These are phyloP conservation scores for Letharia columbiana DNA, from an alignment of 495 filamentous ascomycete genomes.

Conservation along the genomic window DNA sequence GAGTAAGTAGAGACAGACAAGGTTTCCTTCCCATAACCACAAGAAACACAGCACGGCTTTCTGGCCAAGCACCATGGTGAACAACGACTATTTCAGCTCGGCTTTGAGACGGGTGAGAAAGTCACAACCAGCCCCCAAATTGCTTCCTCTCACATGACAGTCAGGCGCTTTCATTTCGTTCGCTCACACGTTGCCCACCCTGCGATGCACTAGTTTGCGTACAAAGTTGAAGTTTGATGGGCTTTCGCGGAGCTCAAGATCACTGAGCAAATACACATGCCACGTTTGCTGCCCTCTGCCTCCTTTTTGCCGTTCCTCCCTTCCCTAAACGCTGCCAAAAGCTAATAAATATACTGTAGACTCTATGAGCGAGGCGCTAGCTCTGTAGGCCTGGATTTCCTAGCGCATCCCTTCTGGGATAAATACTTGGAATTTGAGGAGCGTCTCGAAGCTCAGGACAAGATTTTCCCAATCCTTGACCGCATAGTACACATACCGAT, in stretches of 20 bases:
- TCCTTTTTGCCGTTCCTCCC: slow-evolving; percentile 28
- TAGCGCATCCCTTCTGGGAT: slow-evolving; percentile 95
- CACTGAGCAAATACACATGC: slow-evolving; percentile 42
- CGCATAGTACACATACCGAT: slow-evolving; percentile 89
- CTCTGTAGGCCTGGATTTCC: slow-evolving; percentile 84
- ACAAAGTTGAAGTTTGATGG: slow-evolving; percentile 26
- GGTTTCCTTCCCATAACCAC: slow-evolving; percentile 64
- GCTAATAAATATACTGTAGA: slow-evolving; percentile 45
- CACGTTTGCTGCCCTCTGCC: slow-evolving; percentile 44
- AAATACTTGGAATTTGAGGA: slow-evolving; percentile 97
- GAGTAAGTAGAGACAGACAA: slow-evolving; percentile 80
- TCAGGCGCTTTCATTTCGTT: slow-evolving; percentile 43
- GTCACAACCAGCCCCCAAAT: slow-evolving; percentile 36
- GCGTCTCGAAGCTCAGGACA: slow-evolving; percentile 73
- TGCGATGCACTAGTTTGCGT: slow-evolving; percentile 22
- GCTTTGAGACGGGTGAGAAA: slow-evolving; percentile 49
- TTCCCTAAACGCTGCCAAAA: slow-evolving; percentile 19
- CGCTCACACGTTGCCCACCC: slow-evolving; percentile 26
- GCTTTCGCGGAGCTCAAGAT: slow-evolving; percentile 32
- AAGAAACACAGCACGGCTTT: slow-evolving; percentile 30
- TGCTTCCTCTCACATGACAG: slow-evolving; percentile 51
- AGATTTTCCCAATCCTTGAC: slow-evolving; percentile 75
- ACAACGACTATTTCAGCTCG: slow-evolving; percentile 27
- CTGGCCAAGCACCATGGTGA: slow-evolving; percentile 35
- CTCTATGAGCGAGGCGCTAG: slow-evolving; percentile 87